Evolutionary conservation across 495 filamentous ascomycete genomes (phyloP), one percentile per base, ranked within the genome.

Genomic region (Podospora appendiculata): DNA sequence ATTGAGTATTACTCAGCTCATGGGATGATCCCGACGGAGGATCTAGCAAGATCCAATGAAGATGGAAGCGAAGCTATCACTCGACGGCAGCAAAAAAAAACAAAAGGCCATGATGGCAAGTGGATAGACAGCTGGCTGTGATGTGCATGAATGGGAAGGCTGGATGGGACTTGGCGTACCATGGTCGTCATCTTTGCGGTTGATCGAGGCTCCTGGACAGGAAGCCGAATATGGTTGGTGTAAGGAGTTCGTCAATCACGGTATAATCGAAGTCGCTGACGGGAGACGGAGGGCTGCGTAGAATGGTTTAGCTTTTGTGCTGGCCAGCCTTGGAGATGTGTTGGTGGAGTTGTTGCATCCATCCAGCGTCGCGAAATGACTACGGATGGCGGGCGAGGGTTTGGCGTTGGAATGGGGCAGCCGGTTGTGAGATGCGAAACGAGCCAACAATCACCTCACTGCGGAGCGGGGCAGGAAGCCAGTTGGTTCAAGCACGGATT

Each of bases 101-200:
- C 47, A 1, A 40, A 25, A 25, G 25, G 5, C 25, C 25, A 25
- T 25, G 25, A 25, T 25, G 25, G 25, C 5, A 25, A 25, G 5
- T 25, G 25, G 25, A 25, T 25, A 2, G 5, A 2, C 2, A 25
- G 25, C 25, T 25, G 25, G 25, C 5, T 25, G 25, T 25, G 25
- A 5, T 25, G 25, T 25, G 25, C 25, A 25, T 2, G 25, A 5
- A 25, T 5, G 5, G 25, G 25, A 25, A 5, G 25, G 25, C 2
- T 25, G 5, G 25, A 25, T 25, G 25, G 25, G 25, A 25, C 25
- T 25, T 25, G 25, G 2, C 72, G 47, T 73, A 77, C 74, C 74
- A 77, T 77, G 36, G 74, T 77, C 53, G 74, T 76, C 74, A 77
- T 77, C 13, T 54, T 71, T 58, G 50, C 48, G 57, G 32, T 32